A percentile compares a stretch with the other conserved stretches of the same genome.
Conservation (phyloP, 345 rosid species). For the Eucalyptus polybractea region DNA sequence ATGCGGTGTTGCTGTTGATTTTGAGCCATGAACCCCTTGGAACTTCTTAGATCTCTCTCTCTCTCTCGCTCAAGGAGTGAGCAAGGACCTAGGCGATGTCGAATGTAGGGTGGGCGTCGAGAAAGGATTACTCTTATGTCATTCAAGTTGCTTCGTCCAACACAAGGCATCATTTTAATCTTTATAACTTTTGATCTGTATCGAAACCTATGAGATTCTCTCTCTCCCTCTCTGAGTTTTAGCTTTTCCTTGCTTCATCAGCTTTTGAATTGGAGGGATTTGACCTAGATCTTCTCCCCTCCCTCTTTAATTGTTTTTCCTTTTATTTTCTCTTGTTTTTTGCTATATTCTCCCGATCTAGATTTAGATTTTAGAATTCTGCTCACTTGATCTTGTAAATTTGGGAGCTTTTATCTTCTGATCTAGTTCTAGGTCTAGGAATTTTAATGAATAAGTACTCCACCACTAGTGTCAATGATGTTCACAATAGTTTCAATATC, state of each 20-base stretch:
- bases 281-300: no score
- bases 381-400: not conserved
- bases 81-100: not conserved
- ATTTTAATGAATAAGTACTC: not conserved
- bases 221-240: no score
- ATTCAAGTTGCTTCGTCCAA: not conserved
- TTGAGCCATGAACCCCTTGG: not conserved
- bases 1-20: not conserved
- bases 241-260: no score
- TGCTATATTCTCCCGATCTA: not conserved
- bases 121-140: not conserved
- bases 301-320: not conserved
- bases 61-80: not conserved
- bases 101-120: not conserved
- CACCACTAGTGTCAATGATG: rapidly evolving
- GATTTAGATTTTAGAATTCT: not conserved
- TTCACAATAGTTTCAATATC: no score
- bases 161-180: no score
- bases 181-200: no score
- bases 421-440: not conserved
- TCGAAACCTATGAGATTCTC: no score
- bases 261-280: no score
- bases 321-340: not conserved
- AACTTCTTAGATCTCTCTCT: not conserved
- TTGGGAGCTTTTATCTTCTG: not conserved